Conservation (phyloP, 495 filamentous ascomycete genomes). For the Monascus purpureus region DNA sequence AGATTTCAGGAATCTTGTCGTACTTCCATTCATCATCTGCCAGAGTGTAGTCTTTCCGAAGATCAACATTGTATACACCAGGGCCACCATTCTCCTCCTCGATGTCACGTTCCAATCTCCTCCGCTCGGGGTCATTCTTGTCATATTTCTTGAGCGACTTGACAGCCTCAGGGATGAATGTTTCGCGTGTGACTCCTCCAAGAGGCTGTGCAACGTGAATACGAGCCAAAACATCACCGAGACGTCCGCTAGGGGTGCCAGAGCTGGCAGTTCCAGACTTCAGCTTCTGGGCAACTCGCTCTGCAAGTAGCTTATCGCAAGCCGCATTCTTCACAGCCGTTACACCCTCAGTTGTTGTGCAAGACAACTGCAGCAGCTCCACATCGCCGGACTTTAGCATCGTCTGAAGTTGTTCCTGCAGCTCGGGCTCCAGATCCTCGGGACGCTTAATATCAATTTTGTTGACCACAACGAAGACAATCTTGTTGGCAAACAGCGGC, state of each 20-base stretch:
- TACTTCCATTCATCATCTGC: conserved; percentile 84
- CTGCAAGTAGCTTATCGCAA: conserved; percentile 83
- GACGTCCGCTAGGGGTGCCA: conserved; percentile 57
- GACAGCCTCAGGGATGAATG: conserved; percentile 79
- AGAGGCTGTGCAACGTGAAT: conserved; percentile 94
- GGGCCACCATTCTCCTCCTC: conserved; percentile 89
- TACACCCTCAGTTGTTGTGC: conserved; percentile 88
- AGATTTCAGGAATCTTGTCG: conserved; percentile 86
- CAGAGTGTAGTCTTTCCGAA: conserved; percentile 74
- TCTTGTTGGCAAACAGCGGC: conserved; percentile 92
- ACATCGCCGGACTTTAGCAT: conserved; percentile 77
- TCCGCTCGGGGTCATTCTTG: conserved; percentile 73
- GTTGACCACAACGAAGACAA: conserved; percentile 92
- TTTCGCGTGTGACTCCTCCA: conserved; percentile 59
- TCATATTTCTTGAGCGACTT: conserved; percentile 73
- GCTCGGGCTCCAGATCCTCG: conserved; percentile 74
- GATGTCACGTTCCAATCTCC: conserved; percentile 65
- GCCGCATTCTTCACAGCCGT: conserved; percentile 89
- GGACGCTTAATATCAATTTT: conserved; percentile 87
- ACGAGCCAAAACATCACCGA: conserved; percentile 77
- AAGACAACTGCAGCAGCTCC: conserved; percentile 81
- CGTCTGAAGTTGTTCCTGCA: conserved; percentile 59
- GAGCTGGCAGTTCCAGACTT: conserved; percentile 70
- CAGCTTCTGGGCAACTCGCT: conserved; percentile 87
- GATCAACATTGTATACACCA: conserved; percentile 87